Base-by-base conservation (phyloP, 2,329 filamentous ascomycete genomes). In the Diaporthe sp. region DNA sequence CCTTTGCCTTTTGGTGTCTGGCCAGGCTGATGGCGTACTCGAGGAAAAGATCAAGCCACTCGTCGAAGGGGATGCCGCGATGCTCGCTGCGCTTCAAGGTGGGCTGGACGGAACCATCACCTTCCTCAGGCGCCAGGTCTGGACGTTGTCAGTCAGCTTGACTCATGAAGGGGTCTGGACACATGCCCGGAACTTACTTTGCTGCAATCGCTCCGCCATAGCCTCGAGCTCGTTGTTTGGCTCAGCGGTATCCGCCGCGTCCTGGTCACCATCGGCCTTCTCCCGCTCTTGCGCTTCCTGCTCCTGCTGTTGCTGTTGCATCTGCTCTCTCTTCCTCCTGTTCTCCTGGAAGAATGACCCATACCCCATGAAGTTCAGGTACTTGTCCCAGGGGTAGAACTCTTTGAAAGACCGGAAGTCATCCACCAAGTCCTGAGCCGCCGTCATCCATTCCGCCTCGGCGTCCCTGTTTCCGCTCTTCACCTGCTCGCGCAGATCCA, bases 1-100 rank as follows among this genome's bases (percentile, higher is more conserved):
- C 92, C 57, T 92, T 89, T 20, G 90, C 87, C 65, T 93, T 91
- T 47, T 92, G 92, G 28, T 88, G 86, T 57, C 91, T 90, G 10
- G 95, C 94, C 44, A 97, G 89, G 7, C 93, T 88, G 65, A 98
- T 88, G 4, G 95, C 94, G 82, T 97, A 97, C 80, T 97, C 94
- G 49, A 97, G 89, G 82, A 99, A 98, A 0, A 98, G 89, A 79
- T 97, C 94, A 4, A 98, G 89, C 97, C 97, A 99, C 63, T 92
- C 90, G 75, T 92, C 88, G 81, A 98, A 98, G 0, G 92, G 87
- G 63, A 98, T 94, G 10, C 94, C 94, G 78, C 95, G 93, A 71
- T 87, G 86, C 28, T 86, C 84, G 61, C 84, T 82, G 15, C 79
- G 79, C 10, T 72, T 68, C 20, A 80, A 60, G 15, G 76, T 60